Evolutionary conservation across 2,329 filamentous ascomycete genomes (phyloP), one percentile per base, ranked within the genome.

Genomic region (Cordyceps pruinosa): DNA sequence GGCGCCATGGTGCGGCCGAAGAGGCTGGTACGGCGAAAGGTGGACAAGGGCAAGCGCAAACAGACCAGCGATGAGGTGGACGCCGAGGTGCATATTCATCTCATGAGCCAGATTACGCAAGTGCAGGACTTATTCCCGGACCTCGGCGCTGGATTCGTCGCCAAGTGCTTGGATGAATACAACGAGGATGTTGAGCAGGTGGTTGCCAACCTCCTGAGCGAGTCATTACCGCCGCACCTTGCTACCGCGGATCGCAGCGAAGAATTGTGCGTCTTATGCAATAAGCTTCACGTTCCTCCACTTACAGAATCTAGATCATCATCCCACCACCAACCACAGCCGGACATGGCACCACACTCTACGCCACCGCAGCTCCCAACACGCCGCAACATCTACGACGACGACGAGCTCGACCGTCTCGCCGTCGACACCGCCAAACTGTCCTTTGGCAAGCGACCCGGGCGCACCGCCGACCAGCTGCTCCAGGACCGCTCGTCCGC

Each of bases 101-200:
- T 80, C 42, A 87, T 95, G 83, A 92, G 88, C 64, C 83, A 93
- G 49, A 84, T 97, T 52, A 88, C 88, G 0, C 90, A 95, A 69
- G 80, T 99, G n/a, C 91, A 96, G 67, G 93, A 99, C 67, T 77
- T 97, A 0, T 97, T 97, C 66, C 90, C 93, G 0, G 84, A 96
- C 61, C 76, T 97, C 10, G 91, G 92, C 5, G 86, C 89, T 4
- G 89, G 81, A 0, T 97, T 96, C 67, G 77, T 97, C 17, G 79
- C 89, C 19, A 87, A 82, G 64, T 78, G 96, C 10, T 77, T 97
- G 25, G 88, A 93, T 64, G 85, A 89, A 67, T 97, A 94, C 68
- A 73, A 76, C 45, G 85, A 94, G 62, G 78, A 92, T 65, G 81
- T 87, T 0, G 91, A 97, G 70, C 81, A 86, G 68, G 86, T 94